Evolutionary conservation across 2,329 filamentous ascomycete species (phyloP), one percentile per base, ranked within the genome.

Genomic region (Aspergillus ochraceus): DNA sequence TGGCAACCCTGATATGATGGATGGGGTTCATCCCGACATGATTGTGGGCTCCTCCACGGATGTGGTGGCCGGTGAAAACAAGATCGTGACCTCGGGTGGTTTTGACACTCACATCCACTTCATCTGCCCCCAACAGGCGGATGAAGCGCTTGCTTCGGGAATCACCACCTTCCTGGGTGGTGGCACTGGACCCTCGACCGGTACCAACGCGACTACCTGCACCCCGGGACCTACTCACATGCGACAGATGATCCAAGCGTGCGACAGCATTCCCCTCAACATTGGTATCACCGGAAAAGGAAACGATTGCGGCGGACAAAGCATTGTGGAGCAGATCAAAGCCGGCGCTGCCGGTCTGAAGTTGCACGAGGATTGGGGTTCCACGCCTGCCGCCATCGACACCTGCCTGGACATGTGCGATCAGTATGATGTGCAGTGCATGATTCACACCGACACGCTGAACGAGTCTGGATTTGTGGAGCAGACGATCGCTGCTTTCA

Each of bases 381-480:
- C 85, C 22, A 97, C 94, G 1, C 94, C 94, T 0, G 90, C 91
- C 1, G 92, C 92, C 22, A 98, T 98, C 70, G 93, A 98, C 74
- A 84, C 89, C 2, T 97, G 94, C 70, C 83, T 96, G 11, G 79
- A 79, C 1, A 90, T 97, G 49, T 97, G 93, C 74, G 94, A 98
- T 69, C 90, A 96, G 72, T 86, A 91, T 57, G 94, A 98, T 71
- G 86, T 98, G 26, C 94, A 98, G 76, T 96, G 91, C 65, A 86
- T 97, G 65, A 96, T 98, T 68, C 94, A 97, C 75, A 97, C 93
- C 0, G 94, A 98, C 75, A 97, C 94, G 0, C 85, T 98, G 62
- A 98, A 98, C 76, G 94, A 98, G 76, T 94, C 91, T 19, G 94
- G 94, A n/a, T 98, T 97, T 71, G 94, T 98, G 54, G 94, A 97